These are phyloP conservation scores for Arachnomyces sp. DNA, from an alignment of 2,329 filamentous ascomycete genomes.

Conservation along the genomic window DNA sequence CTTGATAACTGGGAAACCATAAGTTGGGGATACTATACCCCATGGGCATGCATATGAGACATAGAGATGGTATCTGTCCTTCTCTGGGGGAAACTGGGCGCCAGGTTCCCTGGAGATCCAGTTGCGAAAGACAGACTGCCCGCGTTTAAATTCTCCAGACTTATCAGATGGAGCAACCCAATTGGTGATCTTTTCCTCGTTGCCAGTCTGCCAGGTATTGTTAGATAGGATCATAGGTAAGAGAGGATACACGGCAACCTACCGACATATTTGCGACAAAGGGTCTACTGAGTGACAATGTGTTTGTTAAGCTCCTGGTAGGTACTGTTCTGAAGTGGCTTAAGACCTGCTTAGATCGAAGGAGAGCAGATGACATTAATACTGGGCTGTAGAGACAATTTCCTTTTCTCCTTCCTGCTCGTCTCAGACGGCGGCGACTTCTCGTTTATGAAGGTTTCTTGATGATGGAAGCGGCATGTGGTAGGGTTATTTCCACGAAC, in stretches of 20 bases:
- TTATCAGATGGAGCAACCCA: slow-evolving; percentile 74
- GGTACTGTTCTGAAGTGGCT: slow-evolving; percentile 9
- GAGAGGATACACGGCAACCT: not conserved
- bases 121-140: slow-evolving; percentile 71
- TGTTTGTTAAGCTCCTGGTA: too few species aligned
- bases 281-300: too few species aligned
- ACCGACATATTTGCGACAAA: slow-evolving; percentile 7
- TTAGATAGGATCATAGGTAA: slow-evolving; percentile 7
- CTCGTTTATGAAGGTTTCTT: too few species aligned
- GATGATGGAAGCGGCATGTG: too few species aligned
- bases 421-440: slow-evolving; percentile 6
- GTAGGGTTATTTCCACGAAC: too few species aligned
- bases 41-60: slow-evolving; percentile 92
- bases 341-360: slow-evolving; percentile 16
- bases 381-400: slow-evolving; percentile 3
- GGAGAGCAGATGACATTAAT: slow-evolving; percentile 20
- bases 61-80: slow-evolving; percentile 87
- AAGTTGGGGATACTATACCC: slow-evolving; percentile 40
- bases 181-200: slow-evolving; percentile 55
- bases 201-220: slow-evolving; percentile 22
- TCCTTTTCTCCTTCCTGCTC: slow-evolving; percentile 12
- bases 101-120: slow-evolving; percentile 64
- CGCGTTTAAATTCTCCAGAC: slow-evolving; percentile 86
- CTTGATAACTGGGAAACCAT: not conserved
- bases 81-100: slow-evolving; percentile 74